Conservation (phyloP, 2,329 filamentous ascomycete species). For the Cercospora sp. region DNA sequence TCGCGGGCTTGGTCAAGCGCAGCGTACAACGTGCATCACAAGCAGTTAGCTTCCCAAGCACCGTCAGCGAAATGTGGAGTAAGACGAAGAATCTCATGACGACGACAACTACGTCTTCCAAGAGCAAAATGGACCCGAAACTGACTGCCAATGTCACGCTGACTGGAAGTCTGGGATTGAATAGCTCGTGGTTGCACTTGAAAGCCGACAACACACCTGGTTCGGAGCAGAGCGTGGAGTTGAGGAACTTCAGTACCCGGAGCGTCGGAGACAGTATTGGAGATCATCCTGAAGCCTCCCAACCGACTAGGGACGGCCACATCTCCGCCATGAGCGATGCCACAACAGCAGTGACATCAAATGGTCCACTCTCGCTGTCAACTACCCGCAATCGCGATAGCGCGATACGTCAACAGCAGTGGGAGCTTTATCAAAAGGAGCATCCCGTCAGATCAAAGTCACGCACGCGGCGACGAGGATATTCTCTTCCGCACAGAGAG, state of each 20-base stretch:
- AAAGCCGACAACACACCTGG: neutral
- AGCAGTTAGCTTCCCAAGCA: neutral
- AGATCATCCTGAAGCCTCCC: neutral
- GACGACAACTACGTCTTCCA: neutral
- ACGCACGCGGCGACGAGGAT: neutral
- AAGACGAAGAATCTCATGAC: neutral
- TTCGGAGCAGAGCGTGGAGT: neutral
- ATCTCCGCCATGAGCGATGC: neutral
- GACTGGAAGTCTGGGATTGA: neutral
- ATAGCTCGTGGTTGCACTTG: neutral
- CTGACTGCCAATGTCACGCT: neutral
- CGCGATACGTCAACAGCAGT: neutral
- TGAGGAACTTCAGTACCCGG: neutral
- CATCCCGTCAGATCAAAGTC: neutral
- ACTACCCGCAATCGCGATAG: neutral
- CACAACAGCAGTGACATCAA: neutral
- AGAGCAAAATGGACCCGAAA: neutral
- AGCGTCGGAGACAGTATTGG: neutral
- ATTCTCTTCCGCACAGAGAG: neutral
- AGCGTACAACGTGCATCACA: neutral
- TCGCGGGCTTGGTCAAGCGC: slow-evolving; percentile 17
- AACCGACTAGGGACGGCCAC: neutral
- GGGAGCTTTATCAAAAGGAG: neutral
- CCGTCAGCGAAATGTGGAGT: neutral
- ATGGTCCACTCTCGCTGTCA: neutral